Evolutionary conservation across 768 basidiomycete species (phyloP).

Genomic region (Pleurotus pulmonarius): DNA sequence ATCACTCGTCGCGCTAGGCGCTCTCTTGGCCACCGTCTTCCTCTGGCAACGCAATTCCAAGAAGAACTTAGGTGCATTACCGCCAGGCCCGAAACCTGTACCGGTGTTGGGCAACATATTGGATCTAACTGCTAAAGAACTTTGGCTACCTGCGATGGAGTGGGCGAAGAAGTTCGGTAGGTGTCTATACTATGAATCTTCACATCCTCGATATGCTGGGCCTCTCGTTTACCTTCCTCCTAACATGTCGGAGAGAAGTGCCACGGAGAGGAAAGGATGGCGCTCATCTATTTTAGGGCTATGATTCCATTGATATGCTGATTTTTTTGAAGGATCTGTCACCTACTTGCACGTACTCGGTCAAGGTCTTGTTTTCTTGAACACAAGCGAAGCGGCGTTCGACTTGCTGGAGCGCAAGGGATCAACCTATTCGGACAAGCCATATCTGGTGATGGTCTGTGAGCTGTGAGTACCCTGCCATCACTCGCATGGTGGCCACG

Average conservation of each 20-base stretch:
- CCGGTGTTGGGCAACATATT: constrained; percentile 63
- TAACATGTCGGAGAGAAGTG: not conserved
- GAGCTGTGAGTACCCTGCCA: constrained; percentile 50
- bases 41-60: constrained; percentile 42
- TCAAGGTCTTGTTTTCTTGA: constrained; percentile 65
- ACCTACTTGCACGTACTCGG: constrained; percentile 65
- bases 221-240: not conserved
- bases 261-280: not conserved
- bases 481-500: too few species aligned
- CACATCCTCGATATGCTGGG: too few species aligned
- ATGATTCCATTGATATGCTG: constrained; percentile 8
- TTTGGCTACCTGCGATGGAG: constrained; percentile 57
- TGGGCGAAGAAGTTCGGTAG: constrained; percentile 67
- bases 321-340: constrained; percentile 46
- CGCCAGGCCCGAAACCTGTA: constrained; percentile 67
- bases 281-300: not conserved
- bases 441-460: constrained; percentile 62
- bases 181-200: constrained; percentile 14
- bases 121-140: constrained; percentile 56
- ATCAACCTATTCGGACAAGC: constrained; percentile 73
- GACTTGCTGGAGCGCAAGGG: constrained; percentile 72
- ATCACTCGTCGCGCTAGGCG: constrained; percentile 27
- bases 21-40: constrained; percentile 35
- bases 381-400: constrained; percentile 50
- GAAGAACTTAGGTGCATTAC: constrained; percentile 38